Conservation (phyloP, 2,329 filamentous ascomycete species). For the Cladobotryum mycophilum region DNA sequence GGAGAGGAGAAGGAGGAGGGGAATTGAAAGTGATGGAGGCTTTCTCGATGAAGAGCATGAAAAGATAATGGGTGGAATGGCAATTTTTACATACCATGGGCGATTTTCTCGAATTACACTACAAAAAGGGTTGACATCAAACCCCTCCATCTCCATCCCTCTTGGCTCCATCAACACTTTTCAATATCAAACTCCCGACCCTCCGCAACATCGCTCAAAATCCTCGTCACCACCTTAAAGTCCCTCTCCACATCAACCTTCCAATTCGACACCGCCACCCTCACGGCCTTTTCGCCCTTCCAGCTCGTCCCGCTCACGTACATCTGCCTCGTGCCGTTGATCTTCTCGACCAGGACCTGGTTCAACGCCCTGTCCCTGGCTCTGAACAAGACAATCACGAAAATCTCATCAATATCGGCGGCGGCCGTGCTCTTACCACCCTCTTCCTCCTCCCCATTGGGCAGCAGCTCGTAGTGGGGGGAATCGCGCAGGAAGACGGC, state of each 20-base stretch:
- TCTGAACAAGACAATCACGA: conserved; percentile 68
- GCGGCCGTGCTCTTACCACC: no score
- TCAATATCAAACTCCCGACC: conserved; percentile 23
- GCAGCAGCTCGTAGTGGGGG: conserved; percentile 60
- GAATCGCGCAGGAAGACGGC: conserved; percentile 57
- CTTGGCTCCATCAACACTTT: background rate
- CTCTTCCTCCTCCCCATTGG: conserved; percentile 32
- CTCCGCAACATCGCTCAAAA: conserved; percentile 48
- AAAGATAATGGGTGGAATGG: background rate
- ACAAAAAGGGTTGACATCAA: no score
- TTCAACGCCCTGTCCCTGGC: conserved; percentile 62
- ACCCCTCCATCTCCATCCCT: no score
- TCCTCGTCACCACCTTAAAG: conserved; percentile 54
- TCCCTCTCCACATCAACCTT: conserved; percentile 64
- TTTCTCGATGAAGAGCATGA: background rate
- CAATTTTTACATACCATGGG: background rate
- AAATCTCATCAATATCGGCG: conserved; percentile 43
- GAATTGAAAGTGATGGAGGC: background rate
- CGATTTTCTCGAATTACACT: no score
- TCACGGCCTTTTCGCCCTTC: conserved; percentile 64
- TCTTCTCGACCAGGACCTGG: conserved; percentile 56
- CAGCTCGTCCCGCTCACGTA: conserved; percentile 80
- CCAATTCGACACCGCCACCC: conserved; percentile 88
- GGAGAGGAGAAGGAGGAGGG: background rate
- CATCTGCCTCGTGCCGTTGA: conserved; percentile 68